Evolutionary conservation across 352 stramenopile species (phyloP), one percentile per base, ranked within the genome.

Genomic region (Phytopythium chamaehyphon): DNA sequence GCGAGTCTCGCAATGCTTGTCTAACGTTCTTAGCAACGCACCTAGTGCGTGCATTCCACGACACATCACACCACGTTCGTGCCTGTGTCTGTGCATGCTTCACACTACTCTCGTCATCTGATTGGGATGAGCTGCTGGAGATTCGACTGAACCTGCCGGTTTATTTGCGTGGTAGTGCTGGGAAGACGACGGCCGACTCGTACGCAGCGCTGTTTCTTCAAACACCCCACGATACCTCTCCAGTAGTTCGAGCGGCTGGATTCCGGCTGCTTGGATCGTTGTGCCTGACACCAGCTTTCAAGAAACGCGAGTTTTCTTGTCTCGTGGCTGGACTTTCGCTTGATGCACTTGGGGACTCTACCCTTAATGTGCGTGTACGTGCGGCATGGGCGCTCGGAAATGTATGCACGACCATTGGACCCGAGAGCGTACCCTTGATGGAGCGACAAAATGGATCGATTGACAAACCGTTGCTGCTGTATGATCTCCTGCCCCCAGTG

Each of bases 71-170:
- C 42, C 84, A 95, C 57, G 84, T 95, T 0, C 84, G 84, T 15
- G 83, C 84, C 3, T 92, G 84, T 43, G 82, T 95, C 2, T 95
- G 84, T n/a, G 78, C 80, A 4, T 95, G 84, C 56, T 95, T 92
- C 44, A 95, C 84, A 2, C 61, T 95, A 18, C 57, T 95, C n/a
- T 74, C 76, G 4, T 53, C 72, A 31, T 59, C 66, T 43, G 82
- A 95, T 37, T 95, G 84, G 84, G 46, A 53, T 1, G 71, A 72
- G 42, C 53, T 95, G 18, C 57, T 76, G 44, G 65, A 73, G 31
- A 74, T 35, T 28, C 47, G 47, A 7, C 19, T 53, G 31, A 53
- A 33, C 10, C 11, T 53, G 19, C 47, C 35, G 3, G 45, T 51
- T 1, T 51, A 51, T 19, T 33, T 51, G 2, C 45, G 45, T 14